Evolutionary conservation across 177 flowering plant species (phyloP), one percentile per base, ranked within the genome.

Genomic region (Vitis hybrid): DNA sequence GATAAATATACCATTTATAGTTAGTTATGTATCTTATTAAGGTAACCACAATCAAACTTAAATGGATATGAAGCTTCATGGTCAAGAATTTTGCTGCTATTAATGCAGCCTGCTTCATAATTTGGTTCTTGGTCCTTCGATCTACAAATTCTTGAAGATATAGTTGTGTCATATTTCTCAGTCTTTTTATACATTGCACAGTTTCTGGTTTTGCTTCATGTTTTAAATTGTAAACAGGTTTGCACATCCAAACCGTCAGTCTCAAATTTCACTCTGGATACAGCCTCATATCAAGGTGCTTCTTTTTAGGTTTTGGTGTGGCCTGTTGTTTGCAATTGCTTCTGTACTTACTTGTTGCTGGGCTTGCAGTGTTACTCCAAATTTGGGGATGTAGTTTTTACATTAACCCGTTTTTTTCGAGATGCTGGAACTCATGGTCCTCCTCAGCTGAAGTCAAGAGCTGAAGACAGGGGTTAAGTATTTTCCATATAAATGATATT

Each of bases 191-290:
- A 51, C 19, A 50, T 64, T 18, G 2, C 68, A 15, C 11, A 57
- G 18, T n/a, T 65, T 66, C 10, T 64, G 62, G 10, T 56, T 60
- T 55, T 60, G 32, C 3, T 64, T 70, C 15, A 45, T 75, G 9
- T 61, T 70, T 54, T n/a, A 48, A 61, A 11, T 52, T 66, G 21
- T 74, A 32, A 56, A 58, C 84, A 95, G 99, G 85, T 95, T 91
- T 77, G 74, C 82, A 30, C 72, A 82, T 23, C 63, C 87, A 64
- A 82, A 68, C 71, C 90, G 82, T 51, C 96, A 87, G 72, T 74
- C 87, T 49, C 97, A 93, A 75, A 80, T 93, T 76, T 93, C 99
- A 64, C 83, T 21, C 69, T 95, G 99, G 99, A 85, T 95, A 75
- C 92, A 81, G 65, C 99, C 99, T 72, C 87, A 93, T 78, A 60